A percentile compares a stretch with the other conserved stretches of the same genome.
These are phyloP conservation scores for Salix udensis DNA, from an alignment of 345 rosid species.

Conservation along the genomic window DNA sequence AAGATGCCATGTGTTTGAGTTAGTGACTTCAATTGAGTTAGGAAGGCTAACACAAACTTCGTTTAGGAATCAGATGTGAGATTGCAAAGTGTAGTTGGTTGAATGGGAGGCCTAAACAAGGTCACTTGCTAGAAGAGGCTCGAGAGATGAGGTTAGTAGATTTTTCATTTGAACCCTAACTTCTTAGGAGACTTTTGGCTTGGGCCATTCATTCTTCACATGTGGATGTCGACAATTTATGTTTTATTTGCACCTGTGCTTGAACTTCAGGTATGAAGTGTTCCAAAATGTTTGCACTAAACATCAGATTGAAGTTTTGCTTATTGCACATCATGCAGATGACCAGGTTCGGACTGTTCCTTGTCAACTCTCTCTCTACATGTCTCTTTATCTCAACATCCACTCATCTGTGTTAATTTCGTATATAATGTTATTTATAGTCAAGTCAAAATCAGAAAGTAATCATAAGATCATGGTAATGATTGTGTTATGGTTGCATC, in stretches of 20 bases:
- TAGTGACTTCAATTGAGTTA: constrained; percentile 6
- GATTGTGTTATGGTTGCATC: too few species aligned
- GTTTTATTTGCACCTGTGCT: neutral
- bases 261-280: constrained; percentile 56
- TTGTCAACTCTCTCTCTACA: neutral
- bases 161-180: neutral
- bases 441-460: neutral
- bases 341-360: constrained; percentile 59
- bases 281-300: constrained; percentile 57
- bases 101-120: constrained; percentile 72
- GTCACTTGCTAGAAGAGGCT: constrained; percentile 89
- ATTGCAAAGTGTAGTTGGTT: constrained; percentile 71
- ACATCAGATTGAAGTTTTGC: constrained; percentile 61
- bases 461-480: neutral
- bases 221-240: neutral
- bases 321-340: constrained; percentile 90
- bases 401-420: neutral
- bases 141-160: constrained; percentile 66
- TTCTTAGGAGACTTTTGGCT: neutral
- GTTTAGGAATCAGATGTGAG: constrained; percentile 88
- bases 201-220: too few species aligned
- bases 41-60: constrained; percentile 30
- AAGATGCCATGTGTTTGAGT: neutral
- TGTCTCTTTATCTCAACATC: neutral
- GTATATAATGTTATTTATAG: neutral